Evolutionary conservation across 192 early-diverging fungal species (phyloP).

Genomic region (Coemansia sp.): DNA sequence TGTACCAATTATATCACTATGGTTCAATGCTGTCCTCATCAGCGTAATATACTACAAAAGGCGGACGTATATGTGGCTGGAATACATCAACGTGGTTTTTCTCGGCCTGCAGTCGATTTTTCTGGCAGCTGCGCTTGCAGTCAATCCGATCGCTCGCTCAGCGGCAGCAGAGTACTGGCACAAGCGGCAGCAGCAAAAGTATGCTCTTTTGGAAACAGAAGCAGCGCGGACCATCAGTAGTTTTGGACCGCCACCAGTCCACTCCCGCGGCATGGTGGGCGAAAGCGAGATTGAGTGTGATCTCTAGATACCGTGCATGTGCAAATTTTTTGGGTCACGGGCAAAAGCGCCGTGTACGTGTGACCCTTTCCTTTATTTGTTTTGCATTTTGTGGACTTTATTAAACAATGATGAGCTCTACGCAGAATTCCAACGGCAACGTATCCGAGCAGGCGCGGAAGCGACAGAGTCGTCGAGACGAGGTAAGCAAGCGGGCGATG

Average conservation of each 20-base stretch:
- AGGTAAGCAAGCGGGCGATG: slow-evolving; percentile 22
- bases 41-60: slow-evolving; percentile 24
- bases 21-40: slow-evolving; percentile 29
- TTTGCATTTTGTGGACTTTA: no score
- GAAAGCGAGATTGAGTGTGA: no score
- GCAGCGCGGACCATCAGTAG: not conserved
- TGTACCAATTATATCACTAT: slow-evolving; percentile 34
- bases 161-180: slow-evolving; percentile 1
- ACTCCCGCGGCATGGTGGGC: not conserved
- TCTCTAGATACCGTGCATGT: no score
- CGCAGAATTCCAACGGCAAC: slow-evolving; percentile 26
- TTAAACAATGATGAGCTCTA: slow-evolving; percentile 40
- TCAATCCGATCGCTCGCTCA: slow-evolving; percentile 24
- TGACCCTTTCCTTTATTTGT: no score
- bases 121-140: slow-evolving; percentile 29
- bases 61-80: slow-evolving; percentile 14
- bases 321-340: no score
- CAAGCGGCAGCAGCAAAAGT: slow-evolving; percentile 5
- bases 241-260: slow-evolving; percentile 9
- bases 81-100: slow-evolving; percentile 28
- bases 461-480: slow-evolving; percentile 48
- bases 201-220: not conserved
- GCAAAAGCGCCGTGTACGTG: no score
- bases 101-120: slow-evolving; percentile 34
- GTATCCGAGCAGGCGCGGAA: slow-evolving; percentile 48